Evolutionary conservation across 805 yeast genomes (phyloP), one percentile per base, ranked within the genome.

Genomic region (Metschnikowia cubensis): DNA sequence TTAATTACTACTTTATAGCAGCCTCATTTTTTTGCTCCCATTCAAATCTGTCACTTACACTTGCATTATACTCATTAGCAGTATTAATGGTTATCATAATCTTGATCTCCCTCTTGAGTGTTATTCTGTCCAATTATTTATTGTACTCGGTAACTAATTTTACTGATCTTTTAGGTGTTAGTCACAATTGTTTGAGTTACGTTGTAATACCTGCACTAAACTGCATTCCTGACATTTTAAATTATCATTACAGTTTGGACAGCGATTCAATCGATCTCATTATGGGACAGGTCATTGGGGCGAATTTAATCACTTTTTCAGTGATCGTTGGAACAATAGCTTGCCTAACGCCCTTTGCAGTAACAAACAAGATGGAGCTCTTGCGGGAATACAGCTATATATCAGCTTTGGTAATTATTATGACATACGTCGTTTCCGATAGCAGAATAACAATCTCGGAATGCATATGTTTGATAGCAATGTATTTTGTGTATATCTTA

Each of bases 271-370:
- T 64, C 1, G 73, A 70, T 35, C 52, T 72, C 18, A 69, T 70
- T 3, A 49, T 72, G 31, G 76, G 76, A 3, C 75, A 72, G 50
- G 52, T 70, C 6, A 59, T 70, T 5, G 76, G 77, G 1, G 65
- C 73, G 2, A 63, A 61, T 11, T 49, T 68, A 2, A 65, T 72
- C 11, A 62, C 67, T 38, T 62, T 70, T 45, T 63, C 71, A 1
- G 51, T 72, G 1, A 61, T 69, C 1, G 57, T 72, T n/a, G 76
- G 76, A 0, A 29, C 63, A 5, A 72, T 72, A 13, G 51, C 54
- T 8, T 53, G 50, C 31, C 58, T 47, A 44, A 50, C 51, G 7
- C 69, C 72, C 6, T 64, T 66, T 44, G 42, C 52, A n/a, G 56
- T 69, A 1, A 45, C 33, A 6, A 51, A 59, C 42, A 57, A 54